phyloP scores from a whole-genome alignment of 192 early-diverging fungal species.

The Mycoemilia scoparia region DNA sequence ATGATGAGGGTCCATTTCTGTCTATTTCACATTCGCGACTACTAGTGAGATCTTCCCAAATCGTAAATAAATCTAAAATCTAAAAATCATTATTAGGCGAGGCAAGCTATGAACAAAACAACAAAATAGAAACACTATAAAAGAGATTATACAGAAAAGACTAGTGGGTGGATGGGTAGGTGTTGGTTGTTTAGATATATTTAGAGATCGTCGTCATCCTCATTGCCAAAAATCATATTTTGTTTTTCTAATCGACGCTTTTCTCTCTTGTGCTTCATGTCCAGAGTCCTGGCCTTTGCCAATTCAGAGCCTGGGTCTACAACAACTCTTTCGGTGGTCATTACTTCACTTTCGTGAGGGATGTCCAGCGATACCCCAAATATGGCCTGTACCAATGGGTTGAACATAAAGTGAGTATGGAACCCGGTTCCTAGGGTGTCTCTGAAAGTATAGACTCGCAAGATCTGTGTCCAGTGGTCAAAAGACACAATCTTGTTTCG shows the following conservation, averaged over 20 bases:
- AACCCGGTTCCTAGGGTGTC: slow-evolving; percentile 16
- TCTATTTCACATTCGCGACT: no score
- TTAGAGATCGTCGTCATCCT: slow-evolving; percentile 3
- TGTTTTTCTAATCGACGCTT: no score
- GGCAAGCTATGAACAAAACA: no score
- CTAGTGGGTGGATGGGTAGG: no score
- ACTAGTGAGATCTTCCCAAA: no score
- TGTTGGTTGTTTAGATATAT: no score
- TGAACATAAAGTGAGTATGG: slow-evolving; percentile 21
- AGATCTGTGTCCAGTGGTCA: slow-evolving; percentile 33
- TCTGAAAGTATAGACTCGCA: slow-evolving; percentile 17
- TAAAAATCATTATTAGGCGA: no score
- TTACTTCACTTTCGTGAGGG: background rate
- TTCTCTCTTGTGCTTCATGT: slow-evolving; percentile 7
- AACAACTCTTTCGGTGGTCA: slow-evolving; percentile 5
- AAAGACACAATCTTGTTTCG: slow-evolving; percentile 28
- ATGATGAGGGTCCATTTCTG: no score
- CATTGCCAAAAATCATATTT: background rate
- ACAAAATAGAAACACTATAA: no score
- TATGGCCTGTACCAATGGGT: slow-evolving; percentile 27
- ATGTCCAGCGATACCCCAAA: slow-evolving; percentile 20
- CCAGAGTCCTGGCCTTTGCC: slow-evolving; percentile 11
- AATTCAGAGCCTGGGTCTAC: slow-evolving; percentile 12
- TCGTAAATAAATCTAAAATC: no score
- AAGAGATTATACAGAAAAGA: no score